Base-by-base conservation (phyloP, 192 early-diverging fungal species). In the Backusella luteola region DNA sequence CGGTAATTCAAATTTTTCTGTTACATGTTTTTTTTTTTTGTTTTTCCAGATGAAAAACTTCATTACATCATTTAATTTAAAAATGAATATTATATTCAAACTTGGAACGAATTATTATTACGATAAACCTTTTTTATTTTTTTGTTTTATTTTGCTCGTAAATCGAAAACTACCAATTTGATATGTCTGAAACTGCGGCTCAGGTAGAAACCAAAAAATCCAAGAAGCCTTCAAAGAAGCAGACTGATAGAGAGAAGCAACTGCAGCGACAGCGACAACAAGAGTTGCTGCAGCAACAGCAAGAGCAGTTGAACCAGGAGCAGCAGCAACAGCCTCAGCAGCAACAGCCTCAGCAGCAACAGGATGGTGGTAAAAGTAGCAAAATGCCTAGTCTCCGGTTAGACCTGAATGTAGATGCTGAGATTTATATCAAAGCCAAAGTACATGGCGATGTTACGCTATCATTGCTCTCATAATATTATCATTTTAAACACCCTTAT, bases 371-470 rank as follows among this genome's bases (percentile, higher is more conserved):
- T 0, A 69, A 36, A 38, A 69, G n/a, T 38, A 69, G 68, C 68
- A 69, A 69, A 38, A 69, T 69, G 68, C 68, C 68, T 34, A 66
- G 67, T 6, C 23, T 76, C 15, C 42, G 75, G 32, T 19, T 76
- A 29, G 75, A 76, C 26, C 21, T 76, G 38, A 76, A 76, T 26
- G 32, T 76, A 23, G 75, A 76, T 9, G 68, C 67, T 2, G 67
- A 76, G 23, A 19, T 76, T 1, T 36, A n/a, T 34, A 21, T 76
- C 15, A 69, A 71, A 41, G 75, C 75, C 2, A 76, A 49, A 76
- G 44, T 69, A 1, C 67, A 76, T 14, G 75, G 75, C n/a, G 75
- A 76, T 38, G 32, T 76, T 52, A 76, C 75, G 1, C n/a, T 76
- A 19, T 44, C 75, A 11, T 35, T 76, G 12, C 68, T 69, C 12